These are phyloP conservation scores for Physocladia obscura DNA, from an alignment of 192 early-diverging fungal genomes.

Conservation along the genomic window DNA sequence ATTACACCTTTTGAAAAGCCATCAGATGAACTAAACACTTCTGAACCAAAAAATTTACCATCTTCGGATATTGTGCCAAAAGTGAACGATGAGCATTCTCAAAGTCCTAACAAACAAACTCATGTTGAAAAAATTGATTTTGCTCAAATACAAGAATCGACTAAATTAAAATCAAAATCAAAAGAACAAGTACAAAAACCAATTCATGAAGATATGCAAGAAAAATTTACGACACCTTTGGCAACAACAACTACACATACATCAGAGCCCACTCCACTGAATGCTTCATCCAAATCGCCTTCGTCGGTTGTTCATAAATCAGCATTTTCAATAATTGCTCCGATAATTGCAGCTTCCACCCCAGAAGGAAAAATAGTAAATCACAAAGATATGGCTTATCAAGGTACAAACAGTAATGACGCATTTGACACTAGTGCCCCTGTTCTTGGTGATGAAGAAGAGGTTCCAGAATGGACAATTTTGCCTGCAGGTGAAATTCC, in stretches of 20 bases:
- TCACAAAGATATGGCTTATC: slow-evolving; percentile 13
- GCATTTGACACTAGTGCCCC: slow-evolving; percentile 4
- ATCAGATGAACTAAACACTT: too few relatives aligned
- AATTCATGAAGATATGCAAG: not conserved
- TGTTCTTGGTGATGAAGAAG: not conserved
- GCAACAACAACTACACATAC: not conserved
- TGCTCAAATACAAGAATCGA: not conserved
- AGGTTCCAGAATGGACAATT: slow-evolving; percentile 7
- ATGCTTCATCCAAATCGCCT: too few relatives aligned
- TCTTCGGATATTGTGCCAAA: too few relatives aligned
- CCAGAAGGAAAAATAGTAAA: slow-evolving; percentile 16
- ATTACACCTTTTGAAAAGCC: too few relatives aligned
- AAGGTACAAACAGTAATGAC: slow-evolving; percentile 13
- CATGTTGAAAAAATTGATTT: not conserved
- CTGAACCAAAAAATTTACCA: too few relatives aligned
- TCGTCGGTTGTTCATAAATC: not conserved
- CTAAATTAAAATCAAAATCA: not conserved
- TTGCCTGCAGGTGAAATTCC: slow-evolving; percentile 22
- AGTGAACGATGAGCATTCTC: too few relatives aligned
- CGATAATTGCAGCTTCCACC: slow-evolving; percentile 16
- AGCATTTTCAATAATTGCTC: not conserved
- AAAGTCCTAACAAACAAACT: too few relatives aligned
- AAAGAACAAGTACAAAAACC: not conserved
- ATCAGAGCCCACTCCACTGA: not conserved
- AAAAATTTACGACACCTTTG: too few relatives aligned